Evolutionary conservation across 2,329 filamentous ascomycete genomes (phyloP), one percentile per base, ranked within the genome.

Genomic region (Neopestalotiopsis sp.): DNA sequence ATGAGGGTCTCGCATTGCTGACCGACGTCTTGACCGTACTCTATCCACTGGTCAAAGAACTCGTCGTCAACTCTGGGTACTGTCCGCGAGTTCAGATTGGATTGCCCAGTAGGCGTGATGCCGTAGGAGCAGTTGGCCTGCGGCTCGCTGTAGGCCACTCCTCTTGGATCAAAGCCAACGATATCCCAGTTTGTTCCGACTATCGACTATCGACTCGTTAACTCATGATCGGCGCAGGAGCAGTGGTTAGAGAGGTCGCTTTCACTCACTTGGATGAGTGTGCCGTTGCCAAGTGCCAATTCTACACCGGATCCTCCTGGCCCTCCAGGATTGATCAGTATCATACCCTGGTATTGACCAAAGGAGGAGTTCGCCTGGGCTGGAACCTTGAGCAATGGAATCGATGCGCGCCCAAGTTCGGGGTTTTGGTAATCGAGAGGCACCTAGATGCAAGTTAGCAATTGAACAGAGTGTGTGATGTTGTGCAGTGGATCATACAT

Each of bases 361-460:
- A 5, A 60, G 34, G 63, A 66, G 17, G 69, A 68, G 14, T 68
- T 67, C 4, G 34, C 28, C n/a, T 28, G 45, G 17, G 69, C 68
- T 28, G 69, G 68, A 38, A 65, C 65, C 60, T 71, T 71, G 34
- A 71, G 24, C 12, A 71, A 13, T 14, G 69, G 68, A 30, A 71
- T 24, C 9, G 68, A 71, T 17, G 69, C 69, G 32, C 66, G 68
- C 13, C 62, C 69, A 30, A 71, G 34, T 49, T 58, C 40, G 3
- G 59, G 62, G 42, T 69, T 69, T 20, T 71, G 68, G 52, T 71
- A 69, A 63, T 71, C 66, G 9, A 71, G 69, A 10, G 69, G 69
- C 34, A 71, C 69, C 69, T 71, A 59, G 38, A 17, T 28, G n/a
- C 20, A 9, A 7, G 28, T 63, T 68, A 45, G 49, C 34, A 12